These are phyloP conservation scores for Hypomontagnella submonticulosa DNA, from an alignment of 495 filamentous ascomycete species.

Conservation along the genomic window DNA sequence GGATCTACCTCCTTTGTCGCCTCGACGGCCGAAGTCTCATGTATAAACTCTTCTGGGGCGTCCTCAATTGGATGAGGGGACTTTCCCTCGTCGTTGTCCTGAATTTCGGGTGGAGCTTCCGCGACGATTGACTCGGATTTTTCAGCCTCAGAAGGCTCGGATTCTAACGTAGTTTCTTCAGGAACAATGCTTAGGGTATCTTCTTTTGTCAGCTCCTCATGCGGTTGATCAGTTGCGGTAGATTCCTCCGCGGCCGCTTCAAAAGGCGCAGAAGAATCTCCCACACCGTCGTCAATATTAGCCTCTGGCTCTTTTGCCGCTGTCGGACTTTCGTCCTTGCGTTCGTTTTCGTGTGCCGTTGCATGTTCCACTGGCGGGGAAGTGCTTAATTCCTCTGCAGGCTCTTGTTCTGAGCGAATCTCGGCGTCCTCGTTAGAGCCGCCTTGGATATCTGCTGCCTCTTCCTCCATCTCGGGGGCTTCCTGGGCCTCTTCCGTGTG, in stretches of 20 bases:
- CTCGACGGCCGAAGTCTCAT: too few relatives aligned
- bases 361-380: slow-evolving; percentile 2
- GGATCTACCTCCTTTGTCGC: too few relatives aligned
- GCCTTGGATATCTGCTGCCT: not conserved
- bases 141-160: not conserved
- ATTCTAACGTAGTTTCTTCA: not conserved
- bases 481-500: slow-evolving; percentile 12
- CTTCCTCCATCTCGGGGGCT: slow-evolving; percentile 3
- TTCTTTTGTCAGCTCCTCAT: not conserved
- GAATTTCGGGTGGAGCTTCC: too few relatives aligned
- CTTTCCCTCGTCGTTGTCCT: too few relatives aligned
- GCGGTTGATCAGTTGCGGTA: not conserved
- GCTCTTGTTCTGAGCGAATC: slow-evolving; percentile 17
- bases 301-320: not conserved
- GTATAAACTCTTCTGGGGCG: too few relatives aligned
- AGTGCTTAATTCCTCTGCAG: not conserved
- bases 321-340: not conserved
- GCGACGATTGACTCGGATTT: not conserved
- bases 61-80: too few relatives aligned
- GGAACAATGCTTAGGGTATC: not conserved
- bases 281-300: not conserved
- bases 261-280: not conserved
- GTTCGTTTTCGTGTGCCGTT: slow-evolving; percentile 1
- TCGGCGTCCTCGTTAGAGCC: not conserved
- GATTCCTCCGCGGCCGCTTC: not conserved